Conservation (phyloP, 202 grass and related monocot species). For the Panicum virgatum region DNA sequence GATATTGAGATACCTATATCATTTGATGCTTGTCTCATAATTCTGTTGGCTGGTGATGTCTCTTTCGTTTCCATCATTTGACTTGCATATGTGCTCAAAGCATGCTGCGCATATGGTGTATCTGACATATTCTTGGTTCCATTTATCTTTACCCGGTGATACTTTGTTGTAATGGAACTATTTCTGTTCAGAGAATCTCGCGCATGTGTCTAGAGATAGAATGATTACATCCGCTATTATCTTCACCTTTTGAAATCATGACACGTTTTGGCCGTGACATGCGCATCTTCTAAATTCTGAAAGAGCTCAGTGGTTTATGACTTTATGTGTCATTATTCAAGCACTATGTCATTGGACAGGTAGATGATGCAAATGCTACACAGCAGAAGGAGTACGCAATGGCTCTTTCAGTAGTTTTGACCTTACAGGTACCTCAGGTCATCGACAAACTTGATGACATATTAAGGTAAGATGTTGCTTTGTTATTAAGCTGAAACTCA, state of each 20-base stretch:
- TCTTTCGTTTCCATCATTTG: constrained; percentile 14
- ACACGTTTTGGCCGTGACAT: neutral
- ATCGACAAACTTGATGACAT: constrained; percentile 99
- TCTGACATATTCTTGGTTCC: constrained; percentile 23
- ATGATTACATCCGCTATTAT: constrained; percentile 17
- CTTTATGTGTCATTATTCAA: constrained; percentile 11
- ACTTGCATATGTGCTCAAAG: neutral
- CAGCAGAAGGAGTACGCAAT: constrained; percentile 89
- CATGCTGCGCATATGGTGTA: neutral
- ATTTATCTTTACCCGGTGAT: constrained; percentile 19
- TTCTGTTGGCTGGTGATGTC: constrained; percentile 11
- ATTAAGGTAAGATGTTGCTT: constrained; percentile 66
- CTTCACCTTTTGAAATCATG: constrained; percentile 7
- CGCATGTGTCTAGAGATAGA: neutral
- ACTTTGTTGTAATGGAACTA: constrained; percentile 5
- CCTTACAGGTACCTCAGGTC: constrained; percentile 82
- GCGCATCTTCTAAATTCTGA: constrained; percentile 11
- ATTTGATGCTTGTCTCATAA: neutral
- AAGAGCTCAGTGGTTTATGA: neutral
- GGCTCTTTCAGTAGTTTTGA: constrained; percentile 95
- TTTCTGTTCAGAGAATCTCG: constrained; percentile 10
- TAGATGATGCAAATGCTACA: constrained; percentile 74
- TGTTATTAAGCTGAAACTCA: constrained; percentile 18
- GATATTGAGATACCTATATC: neutral
- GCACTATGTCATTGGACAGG: constrained; percentile 50